Conservation (phyloP, 2,329 filamentous ascomycete species). For the Incumbomyces lentus region DNA sequence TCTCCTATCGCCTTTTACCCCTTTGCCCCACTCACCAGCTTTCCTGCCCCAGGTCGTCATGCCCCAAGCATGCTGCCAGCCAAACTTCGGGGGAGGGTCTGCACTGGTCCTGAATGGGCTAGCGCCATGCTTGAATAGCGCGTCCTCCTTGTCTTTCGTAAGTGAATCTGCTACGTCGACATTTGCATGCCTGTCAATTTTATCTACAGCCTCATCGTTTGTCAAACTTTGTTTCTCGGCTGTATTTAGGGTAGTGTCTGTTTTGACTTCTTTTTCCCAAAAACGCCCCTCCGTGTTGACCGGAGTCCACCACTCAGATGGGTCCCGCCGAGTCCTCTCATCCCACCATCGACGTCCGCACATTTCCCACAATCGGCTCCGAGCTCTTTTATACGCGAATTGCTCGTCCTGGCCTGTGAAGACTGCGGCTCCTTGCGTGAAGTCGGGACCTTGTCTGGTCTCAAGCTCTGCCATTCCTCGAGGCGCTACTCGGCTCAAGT, state of each 20-base stretch:
- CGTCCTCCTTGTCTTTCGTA: constrained; percentile 21
- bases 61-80: constrained; percentile 45
- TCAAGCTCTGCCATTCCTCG: constrained; percentile 7
- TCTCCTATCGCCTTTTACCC: constrained; percentile 31
- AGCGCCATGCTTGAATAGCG: constrained; percentile 33
- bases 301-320: constrained; percentile 58
- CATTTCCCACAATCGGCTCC: constrained; percentile 72
- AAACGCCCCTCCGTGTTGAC: constrained; percentile 52
- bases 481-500: background rate
- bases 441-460: constrained; percentile 40
- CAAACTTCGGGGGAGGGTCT: constrained; percentile 42
- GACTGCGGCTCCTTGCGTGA: constrained; percentile 49
- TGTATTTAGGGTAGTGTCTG: no score
- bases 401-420: constrained; percentile 74
- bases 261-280: constrained; percentile 45
- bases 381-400: constrained; percentile 69
- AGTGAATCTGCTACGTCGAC: background rate
- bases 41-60: constrained; percentile 44
- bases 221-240: background rate
- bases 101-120: constrained; percentile 36
- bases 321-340: constrained; percentile 41
- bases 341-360: constrained; percentile 64
- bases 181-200: constrained; percentile 17
- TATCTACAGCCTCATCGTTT: constrained; percentile 1
- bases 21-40: constrained; percentile 43